phyloP scores from a whole-genome alignment of 2,329 filamentous ascomycete species.

The Diaporthe sp. region DNA sequence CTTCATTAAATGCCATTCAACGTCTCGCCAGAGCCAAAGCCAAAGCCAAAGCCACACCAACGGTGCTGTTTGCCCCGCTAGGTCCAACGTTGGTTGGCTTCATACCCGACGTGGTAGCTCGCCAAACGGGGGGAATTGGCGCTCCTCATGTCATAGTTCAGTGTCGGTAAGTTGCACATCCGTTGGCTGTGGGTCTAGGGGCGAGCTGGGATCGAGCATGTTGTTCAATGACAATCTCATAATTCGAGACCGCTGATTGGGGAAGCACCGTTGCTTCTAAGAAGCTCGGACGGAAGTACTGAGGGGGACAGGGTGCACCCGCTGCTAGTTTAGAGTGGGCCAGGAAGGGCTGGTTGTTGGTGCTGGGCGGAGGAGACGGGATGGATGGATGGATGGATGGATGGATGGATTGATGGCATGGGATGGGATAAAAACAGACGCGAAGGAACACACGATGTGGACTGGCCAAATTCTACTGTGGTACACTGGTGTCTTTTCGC shows the following conservation, averaged over 20 bases:
- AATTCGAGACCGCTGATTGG: conserved; percentile 3
- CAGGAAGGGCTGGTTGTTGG: background rate
- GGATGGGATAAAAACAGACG: background rate
- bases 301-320: background rate
- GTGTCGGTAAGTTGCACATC: background rate
- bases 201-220: background rate
- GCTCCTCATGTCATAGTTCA: background rate
- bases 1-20: background rate
- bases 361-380: background rate
- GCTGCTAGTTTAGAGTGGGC: background rate
- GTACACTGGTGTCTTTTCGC: background rate
- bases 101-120: background rate
- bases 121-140: background rate
- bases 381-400: too few species aligned
- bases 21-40: background rate
- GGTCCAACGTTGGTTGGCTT: background rate
- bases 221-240: background rate
- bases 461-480: background rate
- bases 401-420: background rate
- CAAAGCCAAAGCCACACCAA: background rate
- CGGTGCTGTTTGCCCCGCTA: background rate
- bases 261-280: background rate
- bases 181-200: background rate
- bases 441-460: background rate
- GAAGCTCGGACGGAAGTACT: conserved; percentile 9